Conservation (phyloP, 345 rosid genomes). For the Hibiscus tridactylites region DNA sequence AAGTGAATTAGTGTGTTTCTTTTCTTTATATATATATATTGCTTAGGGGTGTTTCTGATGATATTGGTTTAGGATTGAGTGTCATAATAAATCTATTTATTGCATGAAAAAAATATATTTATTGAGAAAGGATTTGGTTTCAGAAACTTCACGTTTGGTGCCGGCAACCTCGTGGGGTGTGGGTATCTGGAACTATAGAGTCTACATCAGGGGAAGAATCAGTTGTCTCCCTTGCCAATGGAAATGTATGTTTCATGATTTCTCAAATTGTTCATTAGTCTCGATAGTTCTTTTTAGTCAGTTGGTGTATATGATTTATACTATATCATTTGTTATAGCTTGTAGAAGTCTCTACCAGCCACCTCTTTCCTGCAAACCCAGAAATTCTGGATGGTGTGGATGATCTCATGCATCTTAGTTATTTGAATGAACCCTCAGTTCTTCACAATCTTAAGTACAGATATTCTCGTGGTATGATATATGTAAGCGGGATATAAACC, state of each 20-base stretch:
- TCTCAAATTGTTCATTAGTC: constrained; percentile 6
- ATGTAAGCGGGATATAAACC: constrained; percentile 51
- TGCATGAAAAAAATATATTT: no score
- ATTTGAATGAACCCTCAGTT: constrained; percentile 91
- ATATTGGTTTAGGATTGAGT: no score
- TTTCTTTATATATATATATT: no score
- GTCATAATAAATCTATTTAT: no score
- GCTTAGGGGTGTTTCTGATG: no score
- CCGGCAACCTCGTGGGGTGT: constrained; percentile 42
- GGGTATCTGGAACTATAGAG: constrained; percentile 74
- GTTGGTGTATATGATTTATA: constrained; percentile 21
- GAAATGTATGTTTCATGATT: constrained; percentile 47
- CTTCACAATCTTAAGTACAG: constrained; percentile 78
- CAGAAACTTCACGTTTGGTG: constrained; percentile 92
- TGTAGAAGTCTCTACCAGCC: constrained; percentile 58
- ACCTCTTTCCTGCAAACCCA: constrained; percentile 92
- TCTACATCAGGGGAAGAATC: constrained; percentile 66
- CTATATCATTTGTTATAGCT: constrained; percentile 35
- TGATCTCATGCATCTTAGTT: constrained; percentile 89
- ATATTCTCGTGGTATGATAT: constrained; percentile 61
- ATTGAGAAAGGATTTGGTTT: constrained; percentile 7
- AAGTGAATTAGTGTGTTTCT: no score
- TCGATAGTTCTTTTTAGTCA: constrained; percentile 11
- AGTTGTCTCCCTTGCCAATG: constrained; percentile 47
- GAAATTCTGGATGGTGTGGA: constrained; percentile 80